Percentiles rank a stretch among this genome's conserved stretches.
These are phyloP conservation scores for Cryptococcus sp. DNA, from an alignment of 1,284 basidiomycete species.

Conservation along the genomic window DNA sequence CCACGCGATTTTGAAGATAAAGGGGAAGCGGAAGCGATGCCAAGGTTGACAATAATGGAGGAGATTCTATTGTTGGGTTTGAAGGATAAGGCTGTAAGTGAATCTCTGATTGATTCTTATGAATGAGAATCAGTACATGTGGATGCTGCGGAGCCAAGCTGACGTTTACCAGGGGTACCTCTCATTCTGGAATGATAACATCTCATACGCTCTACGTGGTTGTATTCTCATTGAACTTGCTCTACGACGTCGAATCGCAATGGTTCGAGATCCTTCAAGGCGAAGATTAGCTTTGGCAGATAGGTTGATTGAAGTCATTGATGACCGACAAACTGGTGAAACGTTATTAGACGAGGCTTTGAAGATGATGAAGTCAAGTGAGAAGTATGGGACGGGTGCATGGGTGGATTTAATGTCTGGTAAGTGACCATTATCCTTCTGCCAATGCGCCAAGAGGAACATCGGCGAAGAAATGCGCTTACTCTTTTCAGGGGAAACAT, in stretches of 20 bases:
- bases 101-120: slow-evolving; percentile 32
- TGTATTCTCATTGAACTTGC: slow-evolving; percentile 94
- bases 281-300: slow-evolving; percentile 72
- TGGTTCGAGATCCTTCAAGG: slow-evolving; percentile 76
- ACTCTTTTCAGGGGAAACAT: slow-evolving; percentile 72
- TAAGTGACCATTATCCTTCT: slow-evolving; percentile 46
- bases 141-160: not conserved
- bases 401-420: slow-evolving; percentile 93
- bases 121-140: no score
- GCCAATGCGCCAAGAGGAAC: not conserved
- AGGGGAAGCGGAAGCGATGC: slow-evolving; percentile 69
- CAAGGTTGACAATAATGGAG: slow-evolving; percentile 90
- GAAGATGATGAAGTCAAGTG: slow-evolving; percentile 77
- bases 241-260: slow-evolving; percentile 78
- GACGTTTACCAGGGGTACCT: slow-evolving; percentile 66
- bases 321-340: slow-evolving; percentile 86
- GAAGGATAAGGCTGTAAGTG: slow-evolving; percentile 78
- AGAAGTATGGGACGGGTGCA: slow-evolving; percentile 79
- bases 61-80: slow-evolving; percentile 88
- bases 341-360: slow-evolving; percentile 93
- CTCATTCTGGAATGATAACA: slow-evolving; percentile 98
- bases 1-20: slow-evolving; percentile 81
- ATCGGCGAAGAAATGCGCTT: not conserved
- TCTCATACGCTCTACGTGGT: slow-evolving; percentile 88
- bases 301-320: slow-evolving; percentile 81